A percentile compares a stretch with the other conserved stretches of the same genome.
These are phyloP conservation scores for Ploettnerulaceae sp. DNA, from an alignment of 2,329 filamentous ascomycete genomes.

Conservation along the genomic window DNA sequence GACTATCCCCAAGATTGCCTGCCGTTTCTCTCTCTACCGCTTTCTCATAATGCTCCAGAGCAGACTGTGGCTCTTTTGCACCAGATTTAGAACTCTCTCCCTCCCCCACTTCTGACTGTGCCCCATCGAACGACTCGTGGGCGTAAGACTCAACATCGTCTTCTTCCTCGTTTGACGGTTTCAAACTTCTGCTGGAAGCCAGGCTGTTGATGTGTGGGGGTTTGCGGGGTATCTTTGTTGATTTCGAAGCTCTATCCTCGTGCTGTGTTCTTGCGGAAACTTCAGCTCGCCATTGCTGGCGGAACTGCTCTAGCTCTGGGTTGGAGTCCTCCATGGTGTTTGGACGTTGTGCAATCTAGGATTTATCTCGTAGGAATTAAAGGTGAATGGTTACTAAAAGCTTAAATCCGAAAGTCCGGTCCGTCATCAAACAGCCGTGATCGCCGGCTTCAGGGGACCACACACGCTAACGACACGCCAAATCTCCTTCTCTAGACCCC, in stretches of 20 bases:
- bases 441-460: slow-evolving; percentile 8
- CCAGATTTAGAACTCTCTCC: slow-evolving; percentile 14
- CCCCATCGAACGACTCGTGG: slow-evolving; percentile 13
- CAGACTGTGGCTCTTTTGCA: slow-evolving; percentile 58
- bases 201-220: slow-evolving; percentile 19
- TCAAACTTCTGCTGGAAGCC: slow-evolving; percentile 11
- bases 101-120: not conserved
- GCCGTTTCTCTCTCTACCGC: slow-evolving; percentile 84
- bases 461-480: not conserved
- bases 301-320: slow-evolving; percentile 79
- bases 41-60: slow-evolving; percentile 87
- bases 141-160: slow-evolving; percentile 14
- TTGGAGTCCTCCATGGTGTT: slow-evolving; percentile 41
- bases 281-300: slow-evolving; percentile 80
- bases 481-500: not conserved
- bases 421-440: slow-evolving; percentile 12
- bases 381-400: slow-evolving; percentile 5
- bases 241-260: slow-evolving; percentile 18
- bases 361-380: not conserved
- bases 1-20: slow-evolving; percentile 82
- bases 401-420: slow-evolving; percentile 14
- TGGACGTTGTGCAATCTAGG: slow-evolving; percentile 13
- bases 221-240: slow-evolving; percentile 20
- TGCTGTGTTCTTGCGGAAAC: slow-evolving; percentile 29
- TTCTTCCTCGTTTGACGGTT: slow-evolving; percentile 18